A percentile compares a stretch with the other conserved stretches of the same genome.
These are phyloP conservation scores for Hyphopichia khmerensis DNA, from an alignment of 1,139 yeast species.

Conservation along the genomic window DNA sequence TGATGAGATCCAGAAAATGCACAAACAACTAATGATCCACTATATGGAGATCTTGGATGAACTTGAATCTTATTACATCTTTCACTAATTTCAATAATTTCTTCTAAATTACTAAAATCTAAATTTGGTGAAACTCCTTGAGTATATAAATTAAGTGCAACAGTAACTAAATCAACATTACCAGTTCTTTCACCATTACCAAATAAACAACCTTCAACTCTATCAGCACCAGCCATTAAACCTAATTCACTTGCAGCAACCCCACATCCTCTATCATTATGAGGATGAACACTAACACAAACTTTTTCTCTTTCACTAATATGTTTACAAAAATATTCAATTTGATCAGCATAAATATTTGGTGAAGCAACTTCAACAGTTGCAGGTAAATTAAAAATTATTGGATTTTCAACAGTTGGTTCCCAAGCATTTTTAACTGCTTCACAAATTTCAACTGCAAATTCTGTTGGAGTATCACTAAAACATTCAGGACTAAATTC, in stretches of 20 bases:
- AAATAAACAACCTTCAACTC: constrained; percentile 51
- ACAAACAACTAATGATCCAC: constrained; percentile 49
- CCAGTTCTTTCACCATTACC: constrained; percentile 55
- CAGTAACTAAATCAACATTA: constrained; percentile 48
- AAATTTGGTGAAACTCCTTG: constrained; percentile 46
- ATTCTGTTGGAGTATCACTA: constrained; percentile 44
- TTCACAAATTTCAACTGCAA: constrained; percentile 45
- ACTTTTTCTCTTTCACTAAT: constrained; percentile 45
- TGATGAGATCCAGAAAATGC: constrained; percentile 53
- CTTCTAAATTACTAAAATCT: constrained; percentile 43
- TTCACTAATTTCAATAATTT: constrained; percentile 43
- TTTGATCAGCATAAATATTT: constrained; percentile 51
- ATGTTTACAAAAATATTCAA: constrained; percentile 44
- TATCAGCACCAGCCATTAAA: constrained; percentile 49
- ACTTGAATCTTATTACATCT: constrained; percentile 48
- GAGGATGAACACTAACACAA: constrained; percentile 48
- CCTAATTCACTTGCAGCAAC: constrained; percentile 53
- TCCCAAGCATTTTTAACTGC: constrained; percentile 49
- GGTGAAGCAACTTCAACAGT: constrained; percentile 51
- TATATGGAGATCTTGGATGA: constrained; percentile 50
- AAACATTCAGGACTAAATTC: constrained; percentile 51
- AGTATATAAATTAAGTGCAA: constrained; percentile 48
- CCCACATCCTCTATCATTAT: constrained; percentile 51
- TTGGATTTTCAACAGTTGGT: constrained; percentile 41
- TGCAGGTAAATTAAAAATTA: constrained; percentile 50